Evolutionary conservation across 2,329 filamentous ascomycete species (phyloP).

Genomic region (Paraphoma chrysanthemicola): DNA sequence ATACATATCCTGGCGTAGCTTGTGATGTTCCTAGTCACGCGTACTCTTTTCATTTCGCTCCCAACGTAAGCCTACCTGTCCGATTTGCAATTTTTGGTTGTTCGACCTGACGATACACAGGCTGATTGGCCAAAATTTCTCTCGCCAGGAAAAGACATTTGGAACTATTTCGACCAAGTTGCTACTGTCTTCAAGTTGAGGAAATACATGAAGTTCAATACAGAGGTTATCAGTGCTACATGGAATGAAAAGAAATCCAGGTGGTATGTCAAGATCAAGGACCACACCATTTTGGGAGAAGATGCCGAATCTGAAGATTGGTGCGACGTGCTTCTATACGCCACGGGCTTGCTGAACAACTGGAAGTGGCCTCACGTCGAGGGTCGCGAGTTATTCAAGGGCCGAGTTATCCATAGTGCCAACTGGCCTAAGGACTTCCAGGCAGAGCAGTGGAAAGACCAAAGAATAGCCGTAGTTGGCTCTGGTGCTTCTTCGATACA

Average conservation of each 20-base stretch:
- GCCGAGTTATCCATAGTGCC: slow-evolving; percentile 53
- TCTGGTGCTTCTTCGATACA: slow-evolving; percentile 56
- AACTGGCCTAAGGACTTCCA: slow-evolving; percentile 56
- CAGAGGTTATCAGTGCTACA: slow-evolving; percentile 54
- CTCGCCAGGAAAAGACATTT: slow-evolving; percentile 55
- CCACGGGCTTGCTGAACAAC: slow-evolving; percentile 53
- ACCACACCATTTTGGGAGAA: slow-evolving; percentile 54
- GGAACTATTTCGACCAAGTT: slow-evolving; percentile 58
- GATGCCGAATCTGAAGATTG: slow-evolving; percentile 51
- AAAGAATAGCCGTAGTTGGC: slow-evolving; percentile 53
- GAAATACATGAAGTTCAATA: slow-evolving; percentile 62
- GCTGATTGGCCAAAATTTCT: slow-evolving; percentile 58
- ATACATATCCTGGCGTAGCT: slow-evolving; percentile 47
- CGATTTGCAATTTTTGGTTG: no score
- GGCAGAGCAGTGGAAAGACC: slow-evolving; percentile 50
- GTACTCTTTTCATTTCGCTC: slow-evolving; percentile 54
- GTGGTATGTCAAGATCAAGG: slow-evolving; percentile 61
- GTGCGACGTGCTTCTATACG: slow-evolving; percentile 54
- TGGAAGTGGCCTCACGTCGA: slow-evolving; percentile 48
- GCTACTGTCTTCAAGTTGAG: slow-evolving; percentile 57
- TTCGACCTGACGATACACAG: no score
- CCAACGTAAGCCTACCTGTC: no score
- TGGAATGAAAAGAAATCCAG: slow-evolving; percentile 59
- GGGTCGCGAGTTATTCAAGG: slow-evolving; percentile 55
- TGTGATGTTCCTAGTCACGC: slow-evolving; percentile 57